A percentile compares a stretch with the other conserved stretches of the same genome.
These are phyloP conservation scores for Plenodomus biglobosus DNA, from an alignment of 2,329 filamentous ascomycete species.

Conservation along the genomic window DNA sequence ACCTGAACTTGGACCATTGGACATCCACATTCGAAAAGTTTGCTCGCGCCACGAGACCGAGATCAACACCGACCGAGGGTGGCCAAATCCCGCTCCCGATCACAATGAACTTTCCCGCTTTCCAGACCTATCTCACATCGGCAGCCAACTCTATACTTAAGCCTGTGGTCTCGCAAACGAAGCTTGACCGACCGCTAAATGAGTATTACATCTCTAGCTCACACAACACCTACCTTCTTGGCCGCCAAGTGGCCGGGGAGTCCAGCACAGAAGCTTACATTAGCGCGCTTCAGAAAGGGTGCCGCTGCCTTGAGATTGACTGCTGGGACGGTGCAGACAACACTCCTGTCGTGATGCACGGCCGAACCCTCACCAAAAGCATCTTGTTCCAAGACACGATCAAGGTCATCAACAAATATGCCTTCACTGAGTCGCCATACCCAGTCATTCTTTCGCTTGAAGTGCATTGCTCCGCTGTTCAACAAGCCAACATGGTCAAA, in stretches of 20 bases:
- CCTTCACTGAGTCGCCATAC: constrained; percentile 82
- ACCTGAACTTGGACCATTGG: constrained; percentile 67
- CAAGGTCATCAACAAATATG: constrained; percentile 90
- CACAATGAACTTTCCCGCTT: constrained; percentile 75
- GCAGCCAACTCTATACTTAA: constrained; percentile 66
- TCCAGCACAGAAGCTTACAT: constrained; percentile 97
- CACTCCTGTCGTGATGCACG: constrained; percentile 86
- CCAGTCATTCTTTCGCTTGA: constrained; percentile 94
- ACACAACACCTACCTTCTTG: constrained; percentile 95
- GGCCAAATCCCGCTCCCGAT: constrained; percentile 48
- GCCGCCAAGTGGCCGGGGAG: constrained; percentile 82
- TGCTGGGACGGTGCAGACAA: constrained; percentile 95
- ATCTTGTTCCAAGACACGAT: constrained; percentile 92
- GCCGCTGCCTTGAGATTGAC: constrained; percentile 94
- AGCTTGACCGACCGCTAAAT: constrained; percentile 81
- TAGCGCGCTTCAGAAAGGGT: constrained; percentile 80
- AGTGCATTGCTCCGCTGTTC: constrained; percentile 82
- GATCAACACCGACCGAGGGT: constrained; percentile 46
- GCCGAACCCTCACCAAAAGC: constrained; percentile 81
- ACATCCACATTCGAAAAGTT: constrained; percentile 71
- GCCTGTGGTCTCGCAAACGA: constrained; percentile 61
- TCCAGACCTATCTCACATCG: constrained; percentile 59
- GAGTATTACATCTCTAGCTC: constrained; percentile 99
- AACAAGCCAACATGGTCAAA: constrained; percentile 85
- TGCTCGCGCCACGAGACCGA: constrained; percentile 46